phyloP scores from a whole-genome alignment of 805 yeast species.

The Myxozyma geophila region DNA sequence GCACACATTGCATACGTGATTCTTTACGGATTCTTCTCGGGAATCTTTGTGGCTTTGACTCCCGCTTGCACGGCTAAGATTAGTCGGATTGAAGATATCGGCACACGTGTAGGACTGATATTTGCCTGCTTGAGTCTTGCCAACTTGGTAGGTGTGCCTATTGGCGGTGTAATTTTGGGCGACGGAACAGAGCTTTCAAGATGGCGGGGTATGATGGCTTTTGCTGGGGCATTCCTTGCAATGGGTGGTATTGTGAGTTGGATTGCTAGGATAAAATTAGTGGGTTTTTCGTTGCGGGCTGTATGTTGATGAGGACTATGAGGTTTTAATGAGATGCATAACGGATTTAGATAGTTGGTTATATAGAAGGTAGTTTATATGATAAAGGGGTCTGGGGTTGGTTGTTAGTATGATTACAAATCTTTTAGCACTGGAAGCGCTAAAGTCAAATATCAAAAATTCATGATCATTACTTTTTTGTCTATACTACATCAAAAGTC shows the following conservation, averaged over 20 bases:
- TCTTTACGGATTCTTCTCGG: conserved; percentile 45
- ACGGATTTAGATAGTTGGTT: neutral
- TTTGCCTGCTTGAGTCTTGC: conserved; percentile 61
- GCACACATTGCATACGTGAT: conserved; percentile 43
- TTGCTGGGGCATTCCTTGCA: conserved; percentile 26
- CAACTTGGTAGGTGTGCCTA: conserved; percentile 42
- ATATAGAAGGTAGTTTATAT: neutral
- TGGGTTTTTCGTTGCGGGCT: conserved; percentile 39
- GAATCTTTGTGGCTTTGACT: conserved; percentile 44
- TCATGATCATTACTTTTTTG: neutral
- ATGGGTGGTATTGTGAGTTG: conserved; percentile 26
- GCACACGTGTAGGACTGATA: conserved; percentile 63
- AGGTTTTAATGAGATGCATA: neutral
- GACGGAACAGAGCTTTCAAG: conserved; percentile 11
- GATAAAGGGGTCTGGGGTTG: neutral
- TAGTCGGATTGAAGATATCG: conserved; percentile 41
- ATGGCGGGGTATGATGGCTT: conserved; percentile 34
- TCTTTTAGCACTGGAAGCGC: neutral
- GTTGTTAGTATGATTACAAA: neutral
- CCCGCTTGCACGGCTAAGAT: conserved; percentile 44
- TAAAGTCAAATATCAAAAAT: neutral
- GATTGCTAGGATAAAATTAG: conserved; percentile 27
- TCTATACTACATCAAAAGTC: neutral
- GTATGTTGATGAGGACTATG: conserved; percentile 7
- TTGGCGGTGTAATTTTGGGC: conserved; percentile 41